A percentile compares a stretch with the other conserved stretches of the same genome.
Conservation (phyloP, 441 rosid species). For the Eugenia klotzschiana region DNA sequence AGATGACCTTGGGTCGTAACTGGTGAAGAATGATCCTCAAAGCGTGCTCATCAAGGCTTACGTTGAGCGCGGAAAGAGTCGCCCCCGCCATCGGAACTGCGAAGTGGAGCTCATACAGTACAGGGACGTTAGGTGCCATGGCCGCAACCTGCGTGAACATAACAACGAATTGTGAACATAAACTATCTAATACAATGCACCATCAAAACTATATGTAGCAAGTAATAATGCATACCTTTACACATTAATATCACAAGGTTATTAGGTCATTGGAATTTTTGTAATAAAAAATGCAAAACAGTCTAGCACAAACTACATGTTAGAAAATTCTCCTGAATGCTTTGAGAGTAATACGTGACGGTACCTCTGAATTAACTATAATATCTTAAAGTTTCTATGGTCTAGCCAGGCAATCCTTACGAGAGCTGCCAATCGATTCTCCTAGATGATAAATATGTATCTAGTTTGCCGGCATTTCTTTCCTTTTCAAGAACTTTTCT, state of each 20-base stretch:
- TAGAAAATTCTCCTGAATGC: background rate
- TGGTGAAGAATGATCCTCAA: constrained; percentile 14
- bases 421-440: background rate
- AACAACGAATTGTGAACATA: background rate
- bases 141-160: constrained; percentile 19
- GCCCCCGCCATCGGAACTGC: constrained; percentile 39
- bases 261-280: background rate
- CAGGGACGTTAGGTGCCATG: constrained; percentile 33
- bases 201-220: background rate
- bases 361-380: too few relatives aligned
- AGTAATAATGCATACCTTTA: background rate
- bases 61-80: constrained; percentile 21
- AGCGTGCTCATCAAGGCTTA: constrained; percentile 15
- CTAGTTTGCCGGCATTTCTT: background rate
- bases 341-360: background rate
- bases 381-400: background rate
- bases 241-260: background rate
- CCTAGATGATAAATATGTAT: background rate
- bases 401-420: background rate
- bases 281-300: too few relatives aligned
- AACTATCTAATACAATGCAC: background rate
- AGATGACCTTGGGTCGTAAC: constrained; percentile 23
- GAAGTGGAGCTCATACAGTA: constrained; percentile 30
- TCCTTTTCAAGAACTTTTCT: background rate
- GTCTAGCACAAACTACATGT: background rate